Conservation (phyloP, 2,329 filamentous ascomycete species). For the Talaromyces marneffei region DNA sequence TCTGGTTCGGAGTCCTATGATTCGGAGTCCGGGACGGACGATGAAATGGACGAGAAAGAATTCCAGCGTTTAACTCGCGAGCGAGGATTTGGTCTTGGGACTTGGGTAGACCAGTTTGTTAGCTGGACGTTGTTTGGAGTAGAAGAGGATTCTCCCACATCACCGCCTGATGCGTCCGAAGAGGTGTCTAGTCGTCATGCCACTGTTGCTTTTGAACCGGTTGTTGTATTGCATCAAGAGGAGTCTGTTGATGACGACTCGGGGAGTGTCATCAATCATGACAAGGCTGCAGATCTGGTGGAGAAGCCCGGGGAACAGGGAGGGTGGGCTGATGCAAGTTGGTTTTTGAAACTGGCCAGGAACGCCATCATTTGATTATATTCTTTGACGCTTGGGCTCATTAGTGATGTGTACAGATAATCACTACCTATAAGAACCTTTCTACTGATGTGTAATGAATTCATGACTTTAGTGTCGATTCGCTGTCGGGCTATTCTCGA, state of each 20-base stretch:
- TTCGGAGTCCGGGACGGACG: conserved; percentile 27
- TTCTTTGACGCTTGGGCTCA: not conserved
- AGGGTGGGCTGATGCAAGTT: conserved; percentile 55
- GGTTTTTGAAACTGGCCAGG: conserved; percentile 51
- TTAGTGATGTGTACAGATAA: not conserved
- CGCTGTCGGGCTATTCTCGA: not conserved
- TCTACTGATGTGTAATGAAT: not conserved
- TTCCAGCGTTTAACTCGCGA: conserved; percentile 47
- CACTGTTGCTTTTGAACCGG: conserved; percentile 5
- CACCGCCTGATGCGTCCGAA: not conserved
- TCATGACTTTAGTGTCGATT: not conserved
- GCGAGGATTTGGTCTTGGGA: conserved; percentile 51
- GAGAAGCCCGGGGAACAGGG: conserved; percentile 37
- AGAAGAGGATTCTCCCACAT: conserved; percentile 41
- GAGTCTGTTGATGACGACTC: not conserved
- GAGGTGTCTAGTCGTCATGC: conserved; percentile 19
- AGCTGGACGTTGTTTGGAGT: conserved; percentile 53
- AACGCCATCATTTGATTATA: conserved; percentile 18
- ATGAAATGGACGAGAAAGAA: conserved; percentile 49
- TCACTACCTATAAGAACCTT: too few species aligned
- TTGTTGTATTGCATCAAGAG: not conserved
- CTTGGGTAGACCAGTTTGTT: conserved; percentile 53
- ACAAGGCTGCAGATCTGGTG: conserved; percentile 21
- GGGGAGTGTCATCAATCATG: conserved; percentile 23
- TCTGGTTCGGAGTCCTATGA: conserved; percentile 21